Evolutionary conservation across 208 protist species (phyloP).

Genomic region (Zelonia costaricensis): DNA sequence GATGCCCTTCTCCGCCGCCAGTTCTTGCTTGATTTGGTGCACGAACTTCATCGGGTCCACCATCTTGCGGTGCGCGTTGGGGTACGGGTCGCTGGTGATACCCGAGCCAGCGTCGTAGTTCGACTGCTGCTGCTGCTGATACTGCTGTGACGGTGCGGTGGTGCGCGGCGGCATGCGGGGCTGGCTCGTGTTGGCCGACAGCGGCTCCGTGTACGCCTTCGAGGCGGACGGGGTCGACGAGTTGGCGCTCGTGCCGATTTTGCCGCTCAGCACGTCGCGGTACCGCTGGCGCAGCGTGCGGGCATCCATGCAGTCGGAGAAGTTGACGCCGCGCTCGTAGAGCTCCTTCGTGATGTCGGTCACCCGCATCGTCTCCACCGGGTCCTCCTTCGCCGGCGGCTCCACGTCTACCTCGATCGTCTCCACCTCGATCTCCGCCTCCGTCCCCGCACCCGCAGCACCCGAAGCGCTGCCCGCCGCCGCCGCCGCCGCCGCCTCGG

Average conservation of each 20-base stretch:
- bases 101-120: conserved; percentile 59
- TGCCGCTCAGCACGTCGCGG: conserved; percentile 72
- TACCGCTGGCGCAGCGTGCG: conserved; percentile 83
- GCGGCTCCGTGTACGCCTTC: conserved; percentile 31
- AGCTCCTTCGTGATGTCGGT: conserved; percentile 91
- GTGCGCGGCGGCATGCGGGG: conserved; percentile 40
- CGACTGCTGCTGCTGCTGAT: conserved; percentile 45
- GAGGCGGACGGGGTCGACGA: conserved; percentile 4
- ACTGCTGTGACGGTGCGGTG: conserved; percentile 21
- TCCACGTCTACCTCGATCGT: conserved; percentile 86
- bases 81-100: conserved; percentile 84
- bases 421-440: conserved; percentile 83
- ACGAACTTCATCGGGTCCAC: conserved; percentile 92
- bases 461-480: neutral
- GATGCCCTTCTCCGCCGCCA: conserved; percentile 85
- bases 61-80: conserved; percentile 91
- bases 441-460: neutral
- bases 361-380: conserved; percentile 78
- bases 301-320: conserved; percentile 89
- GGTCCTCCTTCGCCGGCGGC: conserved; percentile 28
- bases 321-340: conserved; percentile 87
- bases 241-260: conserved; percentile 27
- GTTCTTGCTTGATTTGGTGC: conserved; percentile 84
- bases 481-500: neutral
- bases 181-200: conserved; percentile 31